phyloP scores from a whole-genome alignment of 257 asterid genomes.

The Ilex aquifolium region DNA sequence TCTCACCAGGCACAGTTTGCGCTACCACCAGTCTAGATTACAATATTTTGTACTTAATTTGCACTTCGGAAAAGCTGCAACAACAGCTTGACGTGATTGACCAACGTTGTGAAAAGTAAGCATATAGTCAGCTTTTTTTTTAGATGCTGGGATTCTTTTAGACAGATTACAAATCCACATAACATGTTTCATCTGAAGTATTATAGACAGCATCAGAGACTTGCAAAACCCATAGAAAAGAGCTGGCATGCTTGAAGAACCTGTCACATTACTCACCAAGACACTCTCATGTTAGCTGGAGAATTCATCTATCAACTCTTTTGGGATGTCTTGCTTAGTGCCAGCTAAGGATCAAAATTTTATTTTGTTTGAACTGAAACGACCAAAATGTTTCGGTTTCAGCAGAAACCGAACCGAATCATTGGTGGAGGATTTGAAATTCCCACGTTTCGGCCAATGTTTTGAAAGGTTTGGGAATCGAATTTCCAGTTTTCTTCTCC shows the following conservation, averaged over 20 bases:
- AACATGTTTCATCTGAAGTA: neutral
- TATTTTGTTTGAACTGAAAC: too few species aligned
- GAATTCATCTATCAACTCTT: too few species aligned
- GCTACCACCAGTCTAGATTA: slow-evolving; percentile 45
- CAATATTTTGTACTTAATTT: slow-evolving; percentile 61
- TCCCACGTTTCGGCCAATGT: too few species aligned
- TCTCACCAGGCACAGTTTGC: slow-evolving; percentile 49
- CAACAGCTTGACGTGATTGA: slow-evolving; percentile 63
- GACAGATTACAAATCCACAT: neutral
- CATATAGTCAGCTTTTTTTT: slow-evolving; percentile 1
- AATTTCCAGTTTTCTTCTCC: too few species aligned
- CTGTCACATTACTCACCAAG: too few species aligned
- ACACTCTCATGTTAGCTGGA: too few species aligned
- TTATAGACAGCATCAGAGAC: neutral
- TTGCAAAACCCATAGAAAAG: neutral
- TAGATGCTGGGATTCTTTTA: neutral
- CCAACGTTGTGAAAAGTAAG: slow-evolving; percentile 57
- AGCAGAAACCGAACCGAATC: too few species aligned
- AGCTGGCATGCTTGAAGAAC: neutral
- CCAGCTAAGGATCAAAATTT: too few species aligned
- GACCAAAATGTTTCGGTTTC: too few species aligned
- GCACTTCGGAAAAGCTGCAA: slow-evolving; percentile 70
- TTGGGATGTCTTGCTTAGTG: too few species aligned
- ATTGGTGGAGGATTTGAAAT: too few species aligned
- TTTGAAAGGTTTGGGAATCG: too few species aligned